Conservation (phyloP, 345 rosid species). For the Salix viminalis region DNA sequence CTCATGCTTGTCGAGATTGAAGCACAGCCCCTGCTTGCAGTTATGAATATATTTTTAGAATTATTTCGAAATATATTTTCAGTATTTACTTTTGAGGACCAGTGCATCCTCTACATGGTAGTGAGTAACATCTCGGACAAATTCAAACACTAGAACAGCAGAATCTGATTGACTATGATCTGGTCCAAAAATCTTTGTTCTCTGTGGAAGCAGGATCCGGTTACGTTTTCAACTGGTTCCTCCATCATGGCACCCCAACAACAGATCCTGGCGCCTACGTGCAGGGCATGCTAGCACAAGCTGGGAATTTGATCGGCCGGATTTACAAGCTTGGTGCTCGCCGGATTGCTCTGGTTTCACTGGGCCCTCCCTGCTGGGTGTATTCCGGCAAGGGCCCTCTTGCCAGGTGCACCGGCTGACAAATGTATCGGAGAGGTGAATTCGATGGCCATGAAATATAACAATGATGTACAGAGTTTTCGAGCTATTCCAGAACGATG, state of each 20-base stretch:
- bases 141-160: conserved; percentile 41
- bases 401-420: conserved; percentile 40
- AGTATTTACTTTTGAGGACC: neutral
- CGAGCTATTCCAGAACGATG: conserved; percentile 41
- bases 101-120: neutral
- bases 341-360: conserved; percentile 47
- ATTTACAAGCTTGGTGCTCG: conserved; percentile 49
- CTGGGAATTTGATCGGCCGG: conserved; percentile 25
- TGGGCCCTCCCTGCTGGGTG: conserved; percentile 57
- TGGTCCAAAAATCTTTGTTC: conserved; percentile 39
- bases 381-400: conserved; percentile 52
- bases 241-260: conserved; percentile 23
- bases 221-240: conserved; percentile 53
- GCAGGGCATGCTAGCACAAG: conserved; percentile 41
- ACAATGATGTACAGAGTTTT: conserved; percentile 35
- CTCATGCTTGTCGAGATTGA: conserved; percentile 4
- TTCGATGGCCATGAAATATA: conserved; percentile 50
- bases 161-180: conserved; percentile 25
- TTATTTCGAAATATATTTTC: neutral
- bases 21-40: conserved; percentile 35
- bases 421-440: conserved; percentile 54
- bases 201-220: conserved; percentile 60
- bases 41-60: no score
- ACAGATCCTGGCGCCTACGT: conserved; percentile 42
- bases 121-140: conserved; percentile 16